Evolutionary conservation across 192 early-diverging fungal genomes (phyloP), one percentile per base, ranked within the genome.

Genomic region (Coemansia sp.): DNA sequence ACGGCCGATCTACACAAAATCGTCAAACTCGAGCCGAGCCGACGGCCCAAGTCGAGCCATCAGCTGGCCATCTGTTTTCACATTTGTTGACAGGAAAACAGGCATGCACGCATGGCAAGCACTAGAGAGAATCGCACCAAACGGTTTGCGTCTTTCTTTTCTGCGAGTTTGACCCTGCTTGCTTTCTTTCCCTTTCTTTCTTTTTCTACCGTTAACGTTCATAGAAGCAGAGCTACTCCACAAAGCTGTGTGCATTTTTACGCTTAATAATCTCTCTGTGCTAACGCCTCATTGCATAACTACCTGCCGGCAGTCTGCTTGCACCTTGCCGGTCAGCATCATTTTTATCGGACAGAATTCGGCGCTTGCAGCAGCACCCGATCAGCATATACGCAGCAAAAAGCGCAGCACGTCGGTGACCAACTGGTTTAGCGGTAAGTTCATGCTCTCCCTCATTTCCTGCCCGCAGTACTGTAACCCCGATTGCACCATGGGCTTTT

Each of bases 21-120:
- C 10, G 9, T 21, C 40, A n/a, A n/a, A 44, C 7, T 5, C 47
- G 47, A 48, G 47, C 47, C 47, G 47, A 17, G 47, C 18, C 47
- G 47, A n/a, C 7, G 21, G 3, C 15, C 47, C 47, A 18, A 48
- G 47, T 15, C 47, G 47, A 48, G 47, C 47, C 47, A 17, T 17
- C 47, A 48, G 40, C 31, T 46, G n/a, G 42, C 42, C 42, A 46
- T 46, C 42, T 46, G 42, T 46, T 46, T 46, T 46, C 11, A 44
- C 17, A 4, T 48, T 18, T n/a, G 47, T 18, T 18, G 17, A 48
- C 15, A 7, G 18, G 18, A 48, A 48, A 48, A 17, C 47, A 48
- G 47, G 47, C 47, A n/a, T 48, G 47, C 47, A 48, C 47, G 47
- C 47, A 48, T 48, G 47, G 42, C 42, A 17, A 20, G 47, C n/a